Conservation (phyloP, 768 basidiomycete genomes). For the Mrakia hoshinonis region DNA sequence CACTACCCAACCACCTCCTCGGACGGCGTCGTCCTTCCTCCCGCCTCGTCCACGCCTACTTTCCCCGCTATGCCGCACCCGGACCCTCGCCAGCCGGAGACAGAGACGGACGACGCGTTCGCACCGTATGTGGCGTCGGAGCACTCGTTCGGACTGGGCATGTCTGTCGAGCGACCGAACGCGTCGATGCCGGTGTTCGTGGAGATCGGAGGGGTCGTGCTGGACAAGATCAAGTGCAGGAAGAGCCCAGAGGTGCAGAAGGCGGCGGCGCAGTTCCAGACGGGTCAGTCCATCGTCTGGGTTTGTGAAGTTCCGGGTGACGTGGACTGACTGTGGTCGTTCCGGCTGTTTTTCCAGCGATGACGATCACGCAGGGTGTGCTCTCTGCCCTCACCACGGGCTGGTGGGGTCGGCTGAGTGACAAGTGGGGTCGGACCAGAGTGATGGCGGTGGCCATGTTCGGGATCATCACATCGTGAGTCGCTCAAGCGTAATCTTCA, state of each 20-base stretch:
- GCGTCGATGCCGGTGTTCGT: background rate
- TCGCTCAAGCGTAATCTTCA: conserved; percentile 36
- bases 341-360: conserved; percentile 43
- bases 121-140: background rate
- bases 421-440: conserved; percentile 63
- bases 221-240: conserved; percentile 27
- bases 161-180: background rate
- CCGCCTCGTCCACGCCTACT: background rate
- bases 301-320: background rate
- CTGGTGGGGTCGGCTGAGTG: conserved; percentile 76
- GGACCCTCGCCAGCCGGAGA: background rate
- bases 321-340: background rate
- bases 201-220: background rate
- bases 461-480: conserved; percentile 49
- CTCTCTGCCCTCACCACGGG: conserved; percentile 75
- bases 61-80: conserved; percentile 10
- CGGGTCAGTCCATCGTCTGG: background rate
- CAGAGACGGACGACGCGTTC: background rate
- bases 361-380: conserved; percentile 67
- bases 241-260: conserved; percentile 24
- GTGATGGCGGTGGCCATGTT: conserved; percentile 59
- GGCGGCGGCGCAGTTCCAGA: conserved; percentile 24
- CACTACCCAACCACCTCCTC: conserved; percentile 26
- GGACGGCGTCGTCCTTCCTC: background rate
- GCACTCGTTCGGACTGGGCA: background rate